A percentile compares a stretch with the other conserved stretches of the same genome.
Conservation (phyloP, 345 rosid genomes). For the Lagerstroemia speciosa region DNA sequence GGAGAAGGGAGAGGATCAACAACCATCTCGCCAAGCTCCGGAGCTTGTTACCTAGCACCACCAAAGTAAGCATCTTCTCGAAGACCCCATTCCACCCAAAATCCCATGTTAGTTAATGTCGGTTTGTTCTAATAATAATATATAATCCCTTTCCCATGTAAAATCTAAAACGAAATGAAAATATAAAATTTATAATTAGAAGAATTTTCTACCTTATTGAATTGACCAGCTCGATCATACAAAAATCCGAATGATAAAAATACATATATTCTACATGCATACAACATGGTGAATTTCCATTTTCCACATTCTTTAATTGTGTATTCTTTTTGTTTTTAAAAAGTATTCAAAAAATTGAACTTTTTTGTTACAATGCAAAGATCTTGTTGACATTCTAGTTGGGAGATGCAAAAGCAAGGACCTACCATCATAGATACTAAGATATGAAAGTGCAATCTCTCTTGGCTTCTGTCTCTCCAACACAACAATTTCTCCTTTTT, state of each 20-base stretch:
- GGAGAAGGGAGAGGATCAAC: constrained; percentile 92
- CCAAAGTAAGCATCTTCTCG: constrained; percentile 60
- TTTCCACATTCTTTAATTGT: background rate
- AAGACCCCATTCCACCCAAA: background rate
- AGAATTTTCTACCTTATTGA: too few species aligned
- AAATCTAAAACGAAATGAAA: background rate
- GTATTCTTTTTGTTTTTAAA: background rate
- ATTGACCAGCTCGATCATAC: too few species aligned
- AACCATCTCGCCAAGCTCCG: constrained; percentile 95
- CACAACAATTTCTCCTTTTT: background rate
- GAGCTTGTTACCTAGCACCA: constrained; percentile 87
- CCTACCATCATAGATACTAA: background rate
- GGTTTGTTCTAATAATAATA: background rate
- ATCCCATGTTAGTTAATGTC: background rate
- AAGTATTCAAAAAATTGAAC: background rate
- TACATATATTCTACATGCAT: background rate
- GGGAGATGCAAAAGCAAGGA: background rate
- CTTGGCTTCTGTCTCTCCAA: background rate
- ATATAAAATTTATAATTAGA: background rate
- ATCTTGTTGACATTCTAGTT: background rate
- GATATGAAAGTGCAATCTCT: background rate
- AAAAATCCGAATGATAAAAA: constrained; percentile 34
- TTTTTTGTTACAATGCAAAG: constrained; percentile 1
- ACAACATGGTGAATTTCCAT: background rate
- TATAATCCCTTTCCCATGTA: background rate